Base-by-base conservation (phyloP, 805 yeast species). In the Saccharomycopsis guyanensis region DNA sequence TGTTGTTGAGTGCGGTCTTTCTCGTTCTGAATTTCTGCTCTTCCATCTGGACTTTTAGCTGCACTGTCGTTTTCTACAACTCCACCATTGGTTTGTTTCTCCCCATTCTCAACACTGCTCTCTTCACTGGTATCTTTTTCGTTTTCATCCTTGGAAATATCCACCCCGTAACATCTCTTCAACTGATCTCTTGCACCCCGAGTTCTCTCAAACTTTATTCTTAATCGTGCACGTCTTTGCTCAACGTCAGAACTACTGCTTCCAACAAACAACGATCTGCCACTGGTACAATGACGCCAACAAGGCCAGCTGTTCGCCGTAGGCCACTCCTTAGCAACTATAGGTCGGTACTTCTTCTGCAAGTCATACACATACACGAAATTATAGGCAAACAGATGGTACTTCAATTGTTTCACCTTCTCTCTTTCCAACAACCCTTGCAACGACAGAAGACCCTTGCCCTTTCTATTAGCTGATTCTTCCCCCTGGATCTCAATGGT, bases 281-380 rank as follows among this genome's bases (percentile, higher is more conserved):
- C 37, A 18, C 10, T 6, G 10, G 37, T 18, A 12, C 37, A 33
- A 15, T 33, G 37, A 5, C 20, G 37, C 20, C 18, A 33, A 15
- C 37, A 15, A 8, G 37, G 37, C 37, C 37, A 33, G 20, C 37
- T 33, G 37, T 33, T 38, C 51, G 13, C 27, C 37, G 20, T 20
- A 36, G 45, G 20, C 52, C 52, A 49, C 25, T 49, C 46, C 32
- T 43, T 42, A 4, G 45, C 16, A 10, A 38, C 41, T 4, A 49
- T 42, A 12, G 52, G 42, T 23, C 41, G 27, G 31, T 45, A 42
- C 19, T 45, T 49, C 10, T 39, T 34, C 19, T 23, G 19, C 2
- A 45, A 35, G 25, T 49, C 52, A 29, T 45, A 45, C 4, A 38
- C 19, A 33, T 45, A 46, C 16, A 45, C 7, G 37, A 33, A 45